A percentile compares a stretch with the other conserved stretches of the same genome.
phyloP scores from a whole-genome alignment of 192 early-diverging fungal species.

The Chytriomyces sp. region DNA sequence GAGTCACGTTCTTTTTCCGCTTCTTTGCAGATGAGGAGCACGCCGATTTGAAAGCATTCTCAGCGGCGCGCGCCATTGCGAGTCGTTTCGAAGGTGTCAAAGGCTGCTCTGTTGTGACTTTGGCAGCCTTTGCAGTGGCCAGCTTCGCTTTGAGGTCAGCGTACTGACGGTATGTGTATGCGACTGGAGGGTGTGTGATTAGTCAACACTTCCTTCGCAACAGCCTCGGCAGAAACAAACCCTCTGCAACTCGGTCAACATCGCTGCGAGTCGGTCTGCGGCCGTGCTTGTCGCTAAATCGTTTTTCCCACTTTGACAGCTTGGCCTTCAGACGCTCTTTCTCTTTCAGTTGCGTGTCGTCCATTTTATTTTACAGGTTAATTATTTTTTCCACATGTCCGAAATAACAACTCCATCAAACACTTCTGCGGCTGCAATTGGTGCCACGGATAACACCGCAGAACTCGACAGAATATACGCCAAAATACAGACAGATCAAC shows the following conservation, averaged over 20 bases:
- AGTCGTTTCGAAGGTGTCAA: not conserved
- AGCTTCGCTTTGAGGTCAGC: not conserved
- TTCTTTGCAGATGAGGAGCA: no score
- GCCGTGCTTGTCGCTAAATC: constrained; percentile 25
- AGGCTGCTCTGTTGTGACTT: not conserved
- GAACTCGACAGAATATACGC: no score
- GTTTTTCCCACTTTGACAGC: constrained; percentile 23
- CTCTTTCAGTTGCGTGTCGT: no score
- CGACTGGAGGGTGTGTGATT: not conserved
- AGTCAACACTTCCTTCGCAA: not conserved
- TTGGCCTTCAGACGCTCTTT: constrained; percentile 17
- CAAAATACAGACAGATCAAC: no score
- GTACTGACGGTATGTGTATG: constrained; percentile 17
- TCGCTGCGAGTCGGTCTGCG: constrained; percentile 27
- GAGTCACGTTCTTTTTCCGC: no score
- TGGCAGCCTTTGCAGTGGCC: not conserved
- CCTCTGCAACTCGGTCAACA: constrained; percentile 2
- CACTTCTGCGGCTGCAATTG: no score
- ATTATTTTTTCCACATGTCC: no score
- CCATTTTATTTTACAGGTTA: no score
- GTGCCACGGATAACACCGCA: no score
- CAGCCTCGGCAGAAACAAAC: no score
- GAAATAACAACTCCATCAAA: no score
- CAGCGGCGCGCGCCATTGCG: not conserved
- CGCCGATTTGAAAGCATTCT: not conserved